Conservation (phyloP, 345 rosid species). For the Euclidium syriacum region DNA sequence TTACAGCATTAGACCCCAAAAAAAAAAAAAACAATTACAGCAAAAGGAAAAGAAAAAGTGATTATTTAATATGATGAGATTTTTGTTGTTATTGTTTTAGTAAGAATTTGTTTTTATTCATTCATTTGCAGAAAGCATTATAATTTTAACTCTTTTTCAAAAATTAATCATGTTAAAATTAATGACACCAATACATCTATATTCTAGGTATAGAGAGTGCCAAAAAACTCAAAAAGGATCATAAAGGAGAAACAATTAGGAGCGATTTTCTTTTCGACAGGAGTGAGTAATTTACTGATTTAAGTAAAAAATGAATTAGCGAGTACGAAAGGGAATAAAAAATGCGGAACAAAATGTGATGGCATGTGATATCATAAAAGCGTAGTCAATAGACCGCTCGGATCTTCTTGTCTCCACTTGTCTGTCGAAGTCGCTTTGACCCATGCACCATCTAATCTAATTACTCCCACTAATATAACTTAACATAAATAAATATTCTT, state of each 20-base stretch:
- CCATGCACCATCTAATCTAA: conserved; percentile 27
- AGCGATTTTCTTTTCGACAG: background rate
- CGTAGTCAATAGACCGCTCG: conserved; percentile 43
- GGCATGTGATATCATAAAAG: conserved; percentile 61
- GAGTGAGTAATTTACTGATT: too few species aligned
- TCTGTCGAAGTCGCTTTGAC: conserved; percentile 28
- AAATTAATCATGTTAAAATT: conserved; percentile 14
- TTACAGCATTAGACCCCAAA: too few species aligned
- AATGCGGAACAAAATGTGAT: conserved; percentile 15
- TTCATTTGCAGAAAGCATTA: too few species aligned
- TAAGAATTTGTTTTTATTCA: too few species aligned
- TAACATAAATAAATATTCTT: background rate
- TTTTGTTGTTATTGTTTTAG: too few species aligned
- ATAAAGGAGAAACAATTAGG: conserved; percentile 2
- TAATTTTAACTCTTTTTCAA: background rate
- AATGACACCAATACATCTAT: conserved; percentile 5
- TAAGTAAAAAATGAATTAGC: conserved; percentile 23
- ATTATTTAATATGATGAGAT: too few species aligned
- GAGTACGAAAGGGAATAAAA: conserved; percentile 12
- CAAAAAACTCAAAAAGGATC: conserved; percentile 8
- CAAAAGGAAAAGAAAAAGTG: too few species aligned
- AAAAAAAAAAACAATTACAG: too few species aligned
- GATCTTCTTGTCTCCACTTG: conserved; percentile 31
- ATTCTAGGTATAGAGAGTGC: background rate
- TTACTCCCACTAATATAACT: conserved; percentile 13